Evolutionary conservation across 2,329 filamentous ascomycete genomes (phyloP).

Genomic region (Phialocephala subalpina): DNA sequence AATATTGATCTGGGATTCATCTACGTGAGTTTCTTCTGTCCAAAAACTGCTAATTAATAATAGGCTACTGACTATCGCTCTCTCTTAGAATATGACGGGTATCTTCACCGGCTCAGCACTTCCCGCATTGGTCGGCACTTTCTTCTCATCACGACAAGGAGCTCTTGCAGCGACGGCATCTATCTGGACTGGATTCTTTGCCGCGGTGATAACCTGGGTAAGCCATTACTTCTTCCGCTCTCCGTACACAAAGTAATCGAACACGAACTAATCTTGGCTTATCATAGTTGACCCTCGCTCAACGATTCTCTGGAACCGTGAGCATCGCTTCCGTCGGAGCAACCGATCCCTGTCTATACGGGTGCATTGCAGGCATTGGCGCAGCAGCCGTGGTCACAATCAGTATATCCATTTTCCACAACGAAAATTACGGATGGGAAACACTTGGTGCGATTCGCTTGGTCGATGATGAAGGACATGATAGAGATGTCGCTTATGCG

Average conservation of each 20-base stretch:
- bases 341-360: constrained; percentile 23
- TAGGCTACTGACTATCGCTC: neutral
- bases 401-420: constrained; percentile 22
- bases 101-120: constrained; percentile 23
- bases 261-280: neutral
- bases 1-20: constrained; percentile 25
- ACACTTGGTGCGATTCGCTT: constrained; percentile 15
- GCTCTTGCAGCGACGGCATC: constrained; percentile 23
- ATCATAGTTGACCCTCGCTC: constrained; percentile 16
- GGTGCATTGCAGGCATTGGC: constrained; percentile 22
- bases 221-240: neutral
- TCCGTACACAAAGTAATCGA: neutral
- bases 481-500: constrained; percentile 19
- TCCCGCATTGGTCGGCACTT: constrained; percentile 18
- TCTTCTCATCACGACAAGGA: constrained; percentile 25
- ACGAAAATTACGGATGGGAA: constrained; percentile 20
- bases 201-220: constrained; percentile 26
- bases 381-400: constrained; percentile 21
- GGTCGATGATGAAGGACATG: constrained; percentile 18
- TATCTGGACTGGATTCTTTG: constrained; percentile 27
- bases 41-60: neutral
- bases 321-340: constrained; percentile 21
- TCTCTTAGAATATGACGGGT: constrained; percentile 21
- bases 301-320: constrained; percentile 21
- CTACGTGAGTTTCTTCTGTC: constrained; percentile 19